Percentiles rank a stretch among this genome's conserved stretches.
Conservation (phyloP, 2,329 filamentous ascomycete species). For the Aspergillus flavus region DNA sequence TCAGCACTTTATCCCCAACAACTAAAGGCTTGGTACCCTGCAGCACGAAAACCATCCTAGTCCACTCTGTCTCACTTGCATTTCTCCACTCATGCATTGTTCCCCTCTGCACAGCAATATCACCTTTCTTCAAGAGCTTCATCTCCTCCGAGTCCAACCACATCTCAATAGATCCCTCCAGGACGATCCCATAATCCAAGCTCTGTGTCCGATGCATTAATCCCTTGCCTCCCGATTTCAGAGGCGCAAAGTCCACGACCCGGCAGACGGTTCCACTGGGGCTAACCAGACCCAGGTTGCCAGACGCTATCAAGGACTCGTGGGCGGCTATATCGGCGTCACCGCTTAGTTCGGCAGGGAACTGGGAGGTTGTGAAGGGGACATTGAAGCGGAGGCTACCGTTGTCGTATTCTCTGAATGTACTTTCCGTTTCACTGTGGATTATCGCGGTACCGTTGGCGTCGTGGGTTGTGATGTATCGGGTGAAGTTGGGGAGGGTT, state of each 20-base stretch:
- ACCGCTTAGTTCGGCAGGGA: slow-evolving; percentile 38
- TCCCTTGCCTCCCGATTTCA: slow-evolving; percentile 40
- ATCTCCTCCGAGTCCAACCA: slow-evolving; percentile 55
- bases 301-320: slow-evolving; percentile 28
- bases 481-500: slow-evolving; percentile 30
- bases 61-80: slow-evolving; percentile 50
- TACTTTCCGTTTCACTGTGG: slow-evolving; percentile 31
- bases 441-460: slow-evolving; percentile 39
- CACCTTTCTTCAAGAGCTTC: slow-evolving; percentile 51
- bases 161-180: slow-evolving; percentile 58
- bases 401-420: slow-evolving; percentile 33
- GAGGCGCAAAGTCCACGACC: slow-evolving; percentile 53
- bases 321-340: slow-evolving; percentile 39
- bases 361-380: slow-evolving; percentile 43
- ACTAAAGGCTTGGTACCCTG: slow-evolving; percentile 30
- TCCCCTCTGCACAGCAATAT: slow-evolving; percentile 59
- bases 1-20: slow-evolving; percentile 24
- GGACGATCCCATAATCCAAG: slow-evolving; percentile 58
- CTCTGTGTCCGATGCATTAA: slow-evolving; percentile 58
- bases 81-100: slow-evolving; percentile 61
- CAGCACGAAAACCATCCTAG: slow-evolving; percentile 47
- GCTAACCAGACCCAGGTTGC: slow-evolving; percentile 41
- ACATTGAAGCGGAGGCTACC: slow-evolving; percentile 43
- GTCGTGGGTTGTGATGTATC: slow-evolving; percentile 44
- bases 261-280: slow-evolving; percentile 48